These are phyloP conservation scores for Protomyces arabidopsidicola DNA, from an alignment of 1,139 yeast genomes.

Conservation along the genomic window DNA sequence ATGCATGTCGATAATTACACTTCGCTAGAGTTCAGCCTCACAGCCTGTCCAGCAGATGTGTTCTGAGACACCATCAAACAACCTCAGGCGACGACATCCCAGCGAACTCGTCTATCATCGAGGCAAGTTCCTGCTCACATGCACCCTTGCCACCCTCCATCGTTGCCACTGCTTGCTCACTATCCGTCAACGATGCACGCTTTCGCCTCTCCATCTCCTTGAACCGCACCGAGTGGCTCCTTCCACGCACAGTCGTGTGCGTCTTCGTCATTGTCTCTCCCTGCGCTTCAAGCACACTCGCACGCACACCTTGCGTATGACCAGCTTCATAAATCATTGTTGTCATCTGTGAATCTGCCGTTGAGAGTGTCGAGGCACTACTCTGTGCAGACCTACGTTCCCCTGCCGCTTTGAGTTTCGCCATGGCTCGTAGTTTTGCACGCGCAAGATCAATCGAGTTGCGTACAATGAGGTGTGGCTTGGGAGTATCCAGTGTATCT, in stretches of 20 bases:
- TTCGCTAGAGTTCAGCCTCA: no score
- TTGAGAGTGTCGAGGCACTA: background rate
- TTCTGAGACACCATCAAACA: background rate
- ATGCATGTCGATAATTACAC: no score
- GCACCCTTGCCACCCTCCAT: no score
- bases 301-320: background rate
- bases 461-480: slow-evolving; percentile 11
- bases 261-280: background rate
- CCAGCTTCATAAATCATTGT: slow-evolving; percentile 3
- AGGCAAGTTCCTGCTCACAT: no score
- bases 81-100: no score
- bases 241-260: background rate
- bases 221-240: slow-evolving; percentile 2
- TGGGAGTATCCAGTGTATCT: background rate
- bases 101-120: no score
- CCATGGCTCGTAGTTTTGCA: slow-evolving; percentile 1
- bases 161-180: no score
- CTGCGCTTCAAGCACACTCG: background rate
- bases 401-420: background rate
- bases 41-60: background rate
- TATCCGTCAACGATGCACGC: background rate
- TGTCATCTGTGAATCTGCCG: background rate
- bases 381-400: background rate
- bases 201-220: slow-evolving; percentile 7
- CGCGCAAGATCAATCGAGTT: slow-evolving; percentile 22